phyloP scores from a whole-genome alignment of 345 rosid species.

The Citrus inodora region DNA sequence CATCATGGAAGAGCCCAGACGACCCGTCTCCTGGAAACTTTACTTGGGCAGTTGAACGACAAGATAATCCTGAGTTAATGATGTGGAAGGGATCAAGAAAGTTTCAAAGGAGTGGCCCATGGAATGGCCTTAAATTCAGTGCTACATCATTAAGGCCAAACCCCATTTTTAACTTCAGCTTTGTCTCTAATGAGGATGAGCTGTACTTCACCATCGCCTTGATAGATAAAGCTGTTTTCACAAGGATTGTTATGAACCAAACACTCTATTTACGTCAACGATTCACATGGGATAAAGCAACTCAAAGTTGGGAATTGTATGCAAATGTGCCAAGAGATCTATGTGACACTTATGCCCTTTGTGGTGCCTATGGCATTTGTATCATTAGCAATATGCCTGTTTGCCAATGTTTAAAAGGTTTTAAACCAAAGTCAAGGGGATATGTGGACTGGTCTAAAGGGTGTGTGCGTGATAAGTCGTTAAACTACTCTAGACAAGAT shows the following conservation, averaged over 20 bases:
- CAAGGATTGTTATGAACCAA: constrained; percentile 30
- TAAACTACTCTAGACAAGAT: too few relatives aligned
- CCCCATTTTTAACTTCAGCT: constrained; percentile 10
- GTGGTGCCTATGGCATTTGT: too few relatives aligned
- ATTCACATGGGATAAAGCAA: constrained; percentile 36
- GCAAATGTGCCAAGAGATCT: constrained; percentile 31
- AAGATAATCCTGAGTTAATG: constrained; percentile 32
- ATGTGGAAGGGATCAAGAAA: constrained; percentile 14
- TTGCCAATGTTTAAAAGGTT: too few relatives aligned
- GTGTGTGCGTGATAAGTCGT: too few relatives aligned
- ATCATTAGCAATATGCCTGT: too few relatives aligned
- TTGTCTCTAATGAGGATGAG: constrained; percentile 25
- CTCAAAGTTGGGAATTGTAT: constrained; percentile 24
- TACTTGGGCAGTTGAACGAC: constrained; percentile 21
- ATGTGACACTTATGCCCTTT: too few relatives aligned
- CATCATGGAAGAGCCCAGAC: constrained; percentile 38
- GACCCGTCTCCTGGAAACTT: constrained; percentile 46
- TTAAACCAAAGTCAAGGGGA: too few relatives aligned
- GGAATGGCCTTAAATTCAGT: constrained; percentile 44
- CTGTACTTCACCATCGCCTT: constrained; percentile 25
- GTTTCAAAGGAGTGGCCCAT: constrained; percentile 34
- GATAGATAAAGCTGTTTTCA: constrained; percentile 10
- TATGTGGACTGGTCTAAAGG: too few relatives aligned
- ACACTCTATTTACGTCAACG: constrained; percentile 21
- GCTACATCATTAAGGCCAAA: constrained; percentile 23